Conservation (phyloP, 108 stramenopile genomes). For the Pinguiococcus pyrenoidosus region DNA sequence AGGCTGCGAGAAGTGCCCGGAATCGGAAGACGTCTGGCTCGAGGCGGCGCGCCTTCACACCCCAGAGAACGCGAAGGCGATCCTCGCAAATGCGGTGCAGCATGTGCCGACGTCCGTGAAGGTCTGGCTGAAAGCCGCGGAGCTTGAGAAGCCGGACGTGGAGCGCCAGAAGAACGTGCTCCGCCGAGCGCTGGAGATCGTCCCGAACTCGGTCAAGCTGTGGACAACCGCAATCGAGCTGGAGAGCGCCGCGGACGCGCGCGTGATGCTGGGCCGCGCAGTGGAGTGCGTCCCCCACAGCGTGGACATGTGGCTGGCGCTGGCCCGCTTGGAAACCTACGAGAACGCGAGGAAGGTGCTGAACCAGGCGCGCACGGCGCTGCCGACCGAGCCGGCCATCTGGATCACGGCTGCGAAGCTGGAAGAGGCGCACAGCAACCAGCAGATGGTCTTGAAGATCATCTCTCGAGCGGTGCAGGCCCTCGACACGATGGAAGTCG, state of each 20-base stretch:
- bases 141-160: constrained; percentile 24
- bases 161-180: constrained; percentile 71
- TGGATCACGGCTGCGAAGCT: constrained; percentile 94
- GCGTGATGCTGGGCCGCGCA: constrained; percentile 71
- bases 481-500: constrained; percentile 36
- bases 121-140: constrained; percentile 41
- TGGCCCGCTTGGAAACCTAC: constrained; percentile 91
- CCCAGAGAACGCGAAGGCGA: constrained; percentile 64
- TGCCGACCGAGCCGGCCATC: constrained; percentile 74
- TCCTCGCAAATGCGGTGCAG: constrained; percentile 53
- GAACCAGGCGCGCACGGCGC: constrained; percentile 73
- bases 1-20: constrained; percentile 83
- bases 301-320: constrained; percentile 94
- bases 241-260: constrained; percentile 65
- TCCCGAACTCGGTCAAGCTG: constrained; percentile 73
- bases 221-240: constrained; percentile 88
- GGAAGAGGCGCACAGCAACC: constrained; percentile 77
- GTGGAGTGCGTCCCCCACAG: constrained; percentile 87
- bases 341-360: constrained; percentile 86
- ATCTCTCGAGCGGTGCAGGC: constrained; percentile 31
- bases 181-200: constrained; percentile 76
- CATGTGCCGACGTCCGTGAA: constrained; percentile 38
- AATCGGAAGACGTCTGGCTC: constrained; percentile 90
- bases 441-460: constrained; percentile 18
- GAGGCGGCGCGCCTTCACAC: constrained; percentile 87